These are phyloP conservation scores for Aspergillus vadensis DNA, from an alignment of 2,329 filamentous ascomycete genomes.

Conservation along the genomic window DNA sequence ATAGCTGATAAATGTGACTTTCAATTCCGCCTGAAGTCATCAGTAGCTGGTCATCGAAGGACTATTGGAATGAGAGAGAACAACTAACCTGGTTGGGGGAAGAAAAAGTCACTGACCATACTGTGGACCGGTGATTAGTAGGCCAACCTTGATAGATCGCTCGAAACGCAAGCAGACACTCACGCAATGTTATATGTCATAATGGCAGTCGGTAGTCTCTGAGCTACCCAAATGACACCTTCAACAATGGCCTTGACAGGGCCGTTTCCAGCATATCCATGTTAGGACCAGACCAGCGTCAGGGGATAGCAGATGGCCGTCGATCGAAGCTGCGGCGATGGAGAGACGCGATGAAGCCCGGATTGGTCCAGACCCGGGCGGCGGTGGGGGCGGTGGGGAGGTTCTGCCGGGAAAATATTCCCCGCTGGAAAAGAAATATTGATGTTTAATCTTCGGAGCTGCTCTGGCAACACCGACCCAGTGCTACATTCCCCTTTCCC, in stretches of 20 bases:
- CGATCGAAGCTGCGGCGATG: slow-evolving; percentile 3
- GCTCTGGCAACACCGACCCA: slow-evolving; percentile 22
- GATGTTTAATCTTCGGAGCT: slow-evolving; percentile 9
- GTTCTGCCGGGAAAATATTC: slow-evolving; percentile 32
- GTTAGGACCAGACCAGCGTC: slow-evolving; percentile 6
- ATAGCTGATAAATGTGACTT: slow-evolving; percentile 97
- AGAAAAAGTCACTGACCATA: slow-evolving; percentile 99
- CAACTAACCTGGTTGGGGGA: slow-evolving; percentile 75
- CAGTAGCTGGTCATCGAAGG: slow-evolving; percentile 8
- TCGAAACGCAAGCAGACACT: slow-evolving; percentile 29
- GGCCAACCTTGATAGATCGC: slow-evolving; percentile 14
- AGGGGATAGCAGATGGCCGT: slow-evolving; percentile 1
- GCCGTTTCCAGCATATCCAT: slow-evolving; percentile 23
- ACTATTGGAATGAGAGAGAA: background rate
- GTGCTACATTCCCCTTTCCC: slow-evolving; percentile 13
- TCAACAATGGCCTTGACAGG: slow-evolving; percentile 10
- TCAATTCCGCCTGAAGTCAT: slow-evolving; percentile 72
- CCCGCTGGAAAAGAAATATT: slow-evolving; percentile 27
- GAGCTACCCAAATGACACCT: slow-evolving; percentile 21
- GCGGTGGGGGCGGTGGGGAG: slow-evolving; percentile 19
- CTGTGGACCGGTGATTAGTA: slow-evolving; percentile 42
- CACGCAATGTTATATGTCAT: slow-evolving; percentile 74
- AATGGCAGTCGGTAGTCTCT: slow-evolving; percentile 24
- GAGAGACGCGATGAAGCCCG: slow-evolving; percentile 8
- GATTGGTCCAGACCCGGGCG: slow-evolving; percentile 24